Evolutionary conservation across 306 rosid species (phyloP), one percentile per base, ranked within the genome.

Genomic region (Albizia julibrissin): DNA sequence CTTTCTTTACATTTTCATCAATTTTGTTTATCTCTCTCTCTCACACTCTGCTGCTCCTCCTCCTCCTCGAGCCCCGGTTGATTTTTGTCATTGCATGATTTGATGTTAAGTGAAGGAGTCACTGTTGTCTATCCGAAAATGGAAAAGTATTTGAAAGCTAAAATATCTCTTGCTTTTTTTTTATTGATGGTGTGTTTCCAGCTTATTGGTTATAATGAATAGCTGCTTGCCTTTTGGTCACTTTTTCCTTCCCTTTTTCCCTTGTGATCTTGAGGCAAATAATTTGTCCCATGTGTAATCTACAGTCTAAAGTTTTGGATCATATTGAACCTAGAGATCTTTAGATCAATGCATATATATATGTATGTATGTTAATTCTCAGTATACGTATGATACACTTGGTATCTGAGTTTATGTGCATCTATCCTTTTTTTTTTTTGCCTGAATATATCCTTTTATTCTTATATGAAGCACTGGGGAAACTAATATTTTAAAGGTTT

Each of bases 261-360:
- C 69, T 59, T 86, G 49, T 16, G 40, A 29, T 72, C 76, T 73
- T 2, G 19, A 58, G 66, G 67, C 69, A 43, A 43, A 37, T 37
- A 67, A 29, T 78, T 82, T 81, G 74, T 22, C 59, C 56, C 69
- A 80, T 85, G 85, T 84, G 86, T 84, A 91, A 81, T 83, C 88
- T 81, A 82, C 89, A 87, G 88, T 80, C 42, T 76, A 87, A 82
- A 86, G 88, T 65, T 59, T 78, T 62, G 43, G 43, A 33, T 43
- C 69, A 85, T 80, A 27, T 54, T 49, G 58, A 58, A n/a, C 18
- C 67, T 24, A 4, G 16, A 11, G 31, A 74, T 61, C n/a, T 83
- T 54, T 29, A 24, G 79, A 67, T 78, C 67, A 37, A 37, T 6
- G 40, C 8, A 37, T 34, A 5, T 34, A 71, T 39, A 4, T 75